Percentiles rank a stretch among this genome's conserved stretches.
Conservation (phyloP, 192 early-diverging fungal species). For the Podila verticillata region DNA sequence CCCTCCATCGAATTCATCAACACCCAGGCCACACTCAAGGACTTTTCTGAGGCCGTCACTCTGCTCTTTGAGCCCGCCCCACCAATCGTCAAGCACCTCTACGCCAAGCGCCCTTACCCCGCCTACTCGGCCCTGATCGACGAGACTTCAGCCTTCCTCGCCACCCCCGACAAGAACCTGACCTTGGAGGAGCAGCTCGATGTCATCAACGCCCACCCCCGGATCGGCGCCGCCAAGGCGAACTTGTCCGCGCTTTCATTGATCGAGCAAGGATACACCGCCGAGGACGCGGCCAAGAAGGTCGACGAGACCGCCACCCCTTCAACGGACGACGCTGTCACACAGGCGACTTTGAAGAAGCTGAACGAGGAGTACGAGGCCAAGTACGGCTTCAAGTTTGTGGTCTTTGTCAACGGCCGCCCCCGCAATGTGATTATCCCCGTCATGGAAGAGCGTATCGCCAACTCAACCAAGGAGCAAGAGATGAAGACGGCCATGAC, state of each 20-base stretch:
- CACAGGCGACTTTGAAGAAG: slow-evolving; percentile 60
- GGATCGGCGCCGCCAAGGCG: slow-evolving; percentile 79
- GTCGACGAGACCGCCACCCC: slow-evolving; percentile 30
- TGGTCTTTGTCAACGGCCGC: slow-evolving; percentile 85
- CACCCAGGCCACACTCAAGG: slow-evolving; percentile 55
- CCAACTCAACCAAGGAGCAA: slow-evolving; percentile 63
- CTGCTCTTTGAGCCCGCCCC: slow-evolving; percentile 88
- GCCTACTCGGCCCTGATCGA: slow-evolving; percentile 75
- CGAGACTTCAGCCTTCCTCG: slow-evolving; percentile 58
- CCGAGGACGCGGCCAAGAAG: slow-evolving; percentile 51
- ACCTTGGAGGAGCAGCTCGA: slow-evolving; percentile 73
- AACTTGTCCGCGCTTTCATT: slow-evolving; percentile 77
- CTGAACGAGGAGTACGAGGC: slow-evolving; percentile 78
- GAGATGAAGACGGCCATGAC: slow-evolving; percentile 77
- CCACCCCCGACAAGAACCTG: slow-evolving; percentile 60
- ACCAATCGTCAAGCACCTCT: slow-evolving; percentile 77
- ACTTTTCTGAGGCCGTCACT: slow-evolving; percentile 69
- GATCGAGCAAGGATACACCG: slow-evolving; percentile 75
- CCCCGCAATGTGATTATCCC: slow-evolving; percentile 79
- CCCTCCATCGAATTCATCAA: slow-evolving; percentile 76
- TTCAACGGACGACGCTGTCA: slow-evolving; percentile 60
- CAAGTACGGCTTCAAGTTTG: slow-evolving; percentile 83
- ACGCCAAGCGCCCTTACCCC: slow-evolving; percentile 73
- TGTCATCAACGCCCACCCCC: slow-evolving; percentile 91
- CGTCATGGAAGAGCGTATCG: slow-evolving; percentile 75